phyloP scores from a whole-genome alignment of 2,329 filamentous ascomycete genomes.

The Macrophomina phaseolina region DNA sequence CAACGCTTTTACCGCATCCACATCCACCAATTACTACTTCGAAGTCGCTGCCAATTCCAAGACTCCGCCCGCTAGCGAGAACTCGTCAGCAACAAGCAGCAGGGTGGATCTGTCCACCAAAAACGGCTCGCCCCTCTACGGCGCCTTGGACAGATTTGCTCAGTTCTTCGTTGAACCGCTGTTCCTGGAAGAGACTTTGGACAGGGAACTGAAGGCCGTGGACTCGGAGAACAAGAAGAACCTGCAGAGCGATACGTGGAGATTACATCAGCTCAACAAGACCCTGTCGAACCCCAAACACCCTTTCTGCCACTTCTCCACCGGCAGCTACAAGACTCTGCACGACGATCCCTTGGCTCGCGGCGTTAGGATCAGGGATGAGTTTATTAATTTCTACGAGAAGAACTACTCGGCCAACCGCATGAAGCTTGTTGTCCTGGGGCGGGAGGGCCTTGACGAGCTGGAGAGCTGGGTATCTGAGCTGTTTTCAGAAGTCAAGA shows the following conservation, averaged over 20 bases:
- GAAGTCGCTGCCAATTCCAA: conserved; percentile 83
- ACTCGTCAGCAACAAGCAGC: conserved; percentile 44
- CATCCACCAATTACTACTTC: conserved; percentile 97
- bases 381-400: conserved; percentile 91
- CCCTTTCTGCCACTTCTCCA: conserved; percentile 90
- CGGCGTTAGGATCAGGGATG: conserved; percentile 83
- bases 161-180: conserved; percentile 92
- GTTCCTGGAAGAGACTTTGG: conserved; percentile 82
- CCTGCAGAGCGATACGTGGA: conserved; percentile 86
- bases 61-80: conserved; percentile 57
- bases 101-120: conserved; percentile 44
- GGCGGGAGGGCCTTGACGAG: conserved; percentile 79
- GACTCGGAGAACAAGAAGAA: conserved; percentile 99
- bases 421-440: conserved; percentile 90
- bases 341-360: conserved; percentile 80
- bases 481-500: conserved; percentile 78
- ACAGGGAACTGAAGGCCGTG: conserved; percentile 85
- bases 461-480: conserved; percentile 84
- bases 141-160: conserved; percentile 86
- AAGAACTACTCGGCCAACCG: conserved; percentile 90
- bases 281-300: conserved; percentile 85
- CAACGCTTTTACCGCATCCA: conserved; percentile 92
- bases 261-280: conserved; percentile 86
- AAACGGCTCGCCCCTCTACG: conserved; percentile 69
- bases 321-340: conserved; percentile 84